These are phyloP conservation scores for Sanguinoderma infundibulare DNA, from an alignment of 1,284 basidiomycete species.

Conservation along the genomic window DNA sequence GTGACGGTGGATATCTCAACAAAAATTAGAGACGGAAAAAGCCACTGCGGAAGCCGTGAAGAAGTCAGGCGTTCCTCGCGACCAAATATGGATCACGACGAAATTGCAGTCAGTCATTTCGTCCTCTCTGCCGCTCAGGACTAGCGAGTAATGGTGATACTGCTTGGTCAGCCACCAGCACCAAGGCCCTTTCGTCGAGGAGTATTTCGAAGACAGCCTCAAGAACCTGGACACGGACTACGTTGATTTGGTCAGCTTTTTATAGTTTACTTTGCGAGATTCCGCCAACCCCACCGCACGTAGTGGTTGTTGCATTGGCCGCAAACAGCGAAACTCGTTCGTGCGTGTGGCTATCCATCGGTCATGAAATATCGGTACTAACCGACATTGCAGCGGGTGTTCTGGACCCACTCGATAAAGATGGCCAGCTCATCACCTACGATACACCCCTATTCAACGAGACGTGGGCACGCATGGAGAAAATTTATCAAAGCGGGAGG, in stretches of 20 bases:
- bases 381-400: conserved; percentile 21
- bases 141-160: too few species aligned
- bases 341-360: conserved; percentile 6
- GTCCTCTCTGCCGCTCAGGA: not conserved
- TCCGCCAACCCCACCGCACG: not conserved
- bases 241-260: conserved; percentile 33
- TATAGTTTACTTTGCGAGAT: not conserved
- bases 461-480: conserved; percentile 67
- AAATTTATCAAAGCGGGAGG: conserved; percentile 47
- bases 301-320: conserved; percentile 42
- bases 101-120: conserved; percentile 35
- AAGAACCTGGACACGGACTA: conserved; percentile 36
- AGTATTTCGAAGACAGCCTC: conserved; percentile 36
- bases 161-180: conserved; percentile 12
- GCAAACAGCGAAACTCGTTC: conserved; percentile 31
- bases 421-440: conserved; percentile 37
- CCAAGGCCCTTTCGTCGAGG: conserved; percentile 26
- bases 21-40: conserved; percentile 40
- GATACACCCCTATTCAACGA: conserved; percentile 50
- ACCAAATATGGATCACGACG: conserved; percentile 51
- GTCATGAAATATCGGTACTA: not conserved
- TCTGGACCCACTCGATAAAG: conserved; percentile 22
- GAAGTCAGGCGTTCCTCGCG: conserved; percentile 43
- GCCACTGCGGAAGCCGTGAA: conserved; percentile 47
- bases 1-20: not conserved